Evolutionary conservation across 2,329 filamentous ascomycete species (phyloP), one percentile per base, ranked within the genome.

Genomic region (Diaporthe sp.): DNA sequence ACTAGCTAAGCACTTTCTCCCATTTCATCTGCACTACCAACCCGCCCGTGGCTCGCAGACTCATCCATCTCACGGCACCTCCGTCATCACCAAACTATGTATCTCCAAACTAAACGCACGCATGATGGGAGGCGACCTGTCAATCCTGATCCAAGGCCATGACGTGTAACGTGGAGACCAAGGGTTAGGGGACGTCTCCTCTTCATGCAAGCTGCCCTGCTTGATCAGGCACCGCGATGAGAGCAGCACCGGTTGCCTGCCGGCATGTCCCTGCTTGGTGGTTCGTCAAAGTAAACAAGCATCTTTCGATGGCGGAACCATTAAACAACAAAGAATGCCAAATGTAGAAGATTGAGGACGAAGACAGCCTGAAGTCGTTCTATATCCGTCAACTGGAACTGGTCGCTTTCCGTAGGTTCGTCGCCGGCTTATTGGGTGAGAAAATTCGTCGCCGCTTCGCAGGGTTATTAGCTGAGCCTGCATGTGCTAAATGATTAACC

Each of bases 401-500:
- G 22, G 4, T 38, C n/a, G 19, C 22, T 47, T 67, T 19, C 45
- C 12, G 42, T 66, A 35, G 25, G 13, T 40, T 8, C 47, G 15
- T 40, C 12, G 61, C 42, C 25, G 47, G 64, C 47, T 54, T 25
- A 68, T 40, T 68, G 64, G 60, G 30, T 13, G 30, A 68, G n/a
- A 68, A 68, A 30, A 30, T 28, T 54, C 47, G 33, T 54, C 42
- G 45, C 64, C 64, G 22, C 61, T 22, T 17, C 42, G 30, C 6
- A 40, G 64, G 64, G 45, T 50, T 52, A 30, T 28, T 61, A 60
- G 25, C 55, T 72, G 69, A 72, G 55, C 42, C 42, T 70, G 54
- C 40, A 61, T 61, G 55, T 70, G 57, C 54, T 72, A 58, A 54
- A 54, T 54, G 47, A 72, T 64, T 64, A 64, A 52, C 69, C 38